Percentiles rank a stretch among this genome's conserved stretches.
phyloP scores from a whole-genome alignment of 768 basidiomycete species.

The Suillus subalutaceus region DNA sequence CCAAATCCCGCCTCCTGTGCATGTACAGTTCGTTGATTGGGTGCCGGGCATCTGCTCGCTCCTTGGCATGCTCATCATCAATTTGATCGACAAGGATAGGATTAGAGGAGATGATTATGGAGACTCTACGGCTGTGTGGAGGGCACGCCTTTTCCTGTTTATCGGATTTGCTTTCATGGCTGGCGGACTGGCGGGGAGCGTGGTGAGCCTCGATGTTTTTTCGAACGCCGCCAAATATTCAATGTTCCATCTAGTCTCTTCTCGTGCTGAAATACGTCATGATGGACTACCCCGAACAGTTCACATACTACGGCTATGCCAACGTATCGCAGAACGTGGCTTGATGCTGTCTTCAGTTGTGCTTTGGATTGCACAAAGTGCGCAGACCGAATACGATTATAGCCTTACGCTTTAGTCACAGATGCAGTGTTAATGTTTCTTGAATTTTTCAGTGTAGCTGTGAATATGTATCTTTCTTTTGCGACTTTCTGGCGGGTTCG shows the following conservation, averaged over 20 bases:
- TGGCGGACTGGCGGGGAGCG: slow-evolving; percentile 94
- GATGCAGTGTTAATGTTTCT: not conserved
- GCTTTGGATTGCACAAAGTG: slow-evolving; percentile 90
- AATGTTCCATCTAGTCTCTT: slow-evolving; percentile 58
- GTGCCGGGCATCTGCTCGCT: slow-evolving; percentile 93
- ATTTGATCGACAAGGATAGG: slow-evolving; percentile 93
- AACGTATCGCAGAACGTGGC: slow-evolving; percentile 93
- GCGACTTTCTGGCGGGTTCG: not conserved
- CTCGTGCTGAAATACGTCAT: slow-evolving; percentile 91
- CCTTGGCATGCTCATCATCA: slow-evolving; percentile 89
- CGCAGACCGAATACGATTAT: slow-evolving; percentile 90
- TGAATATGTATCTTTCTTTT: slow-evolving; percentile 2
- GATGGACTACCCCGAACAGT: slow-evolving; percentile 69
- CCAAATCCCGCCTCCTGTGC: slow-evolving; percentile 69
- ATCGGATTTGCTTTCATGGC: slow-evolving; percentile 98
- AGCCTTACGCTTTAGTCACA: slow-evolving; percentile 66
- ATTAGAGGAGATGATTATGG: slow-evolving; percentile 82
- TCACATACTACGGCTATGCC: slow-evolving; percentile 89
- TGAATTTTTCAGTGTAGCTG: not conserved
- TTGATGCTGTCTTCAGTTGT: slow-evolving; percentile 86
- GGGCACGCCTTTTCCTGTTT: slow-evolving; percentile 88
- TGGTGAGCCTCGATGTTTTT: slow-evolving; percentile 58
- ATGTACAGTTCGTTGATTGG: slow-evolving; percentile 96
- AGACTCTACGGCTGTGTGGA: slow-evolving; percentile 85
- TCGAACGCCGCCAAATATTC: not conserved